A percentile compares a stretch with the other conserved stretches of the same genome.
These are phyloP conservation scores for Talaromyces funiculosus DNA, from an alignment of 2,329 filamentous ascomycete species.

Conservation along the genomic window DNA sequence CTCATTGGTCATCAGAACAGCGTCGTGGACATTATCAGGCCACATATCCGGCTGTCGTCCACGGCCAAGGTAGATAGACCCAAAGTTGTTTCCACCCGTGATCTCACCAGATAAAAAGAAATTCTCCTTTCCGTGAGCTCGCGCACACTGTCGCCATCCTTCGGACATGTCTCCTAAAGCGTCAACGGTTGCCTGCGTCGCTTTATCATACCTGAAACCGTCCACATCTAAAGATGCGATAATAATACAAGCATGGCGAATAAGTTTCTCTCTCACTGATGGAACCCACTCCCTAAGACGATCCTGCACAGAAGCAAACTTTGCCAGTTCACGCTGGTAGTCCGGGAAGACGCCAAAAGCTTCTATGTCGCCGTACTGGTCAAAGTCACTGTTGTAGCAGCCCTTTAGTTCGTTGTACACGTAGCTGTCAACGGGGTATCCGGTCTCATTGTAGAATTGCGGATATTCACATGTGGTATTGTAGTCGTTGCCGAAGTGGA, in stretches of 20 bases:
- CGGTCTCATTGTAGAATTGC: conserved; percentile 56
- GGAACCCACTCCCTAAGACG: conserved; percentile 60
- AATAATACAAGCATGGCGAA: conserved; percentile 58
- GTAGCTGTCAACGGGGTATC: conserved; percentile 45
- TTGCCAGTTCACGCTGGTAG: conserved; percentile 59
- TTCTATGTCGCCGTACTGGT: conserved; percentile 59
- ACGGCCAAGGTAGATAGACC: conserved; percentile 57
- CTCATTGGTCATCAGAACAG: conserved; percentile 44
- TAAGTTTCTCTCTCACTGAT: conserved; percentile 52
- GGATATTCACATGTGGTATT: conserved; percentile 54
- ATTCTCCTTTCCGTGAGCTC: conserved; percentile 54
- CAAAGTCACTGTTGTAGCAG: conserved; percentile 60
- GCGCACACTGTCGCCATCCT: conserved; percentile 54
- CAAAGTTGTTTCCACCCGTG: conserved; percentile 56
- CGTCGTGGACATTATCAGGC: conserved; percentile 44
- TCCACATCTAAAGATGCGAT: conserved; percentile 61
- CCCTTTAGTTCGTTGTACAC: conserved; percentile 46
- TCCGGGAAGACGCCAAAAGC: conserved; percentile 60
- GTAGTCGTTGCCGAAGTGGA: conserved; percentile 50
- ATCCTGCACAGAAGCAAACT: conserved; percentile 63
- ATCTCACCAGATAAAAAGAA: conserved; percentile 62
- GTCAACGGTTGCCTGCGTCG: conserved; percentile 58
- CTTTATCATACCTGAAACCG: conserved; percentile 63
- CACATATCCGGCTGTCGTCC: conserved; percentile 53
- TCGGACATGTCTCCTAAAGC: conserved; percentile 54